These are phyloP conservation scores for Gamsiella multidivaricata DNA, from an alignment of 192 early-diverging fungal species.

Conservation along the genomic window DNA sequence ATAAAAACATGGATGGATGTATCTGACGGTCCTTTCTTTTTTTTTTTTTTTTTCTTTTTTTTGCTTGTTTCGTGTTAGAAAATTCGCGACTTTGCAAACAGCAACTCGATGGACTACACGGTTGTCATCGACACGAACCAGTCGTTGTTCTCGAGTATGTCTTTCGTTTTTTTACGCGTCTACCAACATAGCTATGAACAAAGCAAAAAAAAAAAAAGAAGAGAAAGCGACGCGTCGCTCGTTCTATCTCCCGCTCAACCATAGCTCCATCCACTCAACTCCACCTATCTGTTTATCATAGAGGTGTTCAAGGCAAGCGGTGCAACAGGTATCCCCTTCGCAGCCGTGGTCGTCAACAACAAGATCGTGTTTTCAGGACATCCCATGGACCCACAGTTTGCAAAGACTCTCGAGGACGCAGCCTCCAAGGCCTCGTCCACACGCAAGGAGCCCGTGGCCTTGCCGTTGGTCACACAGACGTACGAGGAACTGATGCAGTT, in stretches of 20 bases:
- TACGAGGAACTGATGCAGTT: conserved; percentile 61
- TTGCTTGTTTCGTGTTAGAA: conserved; percentile 26
- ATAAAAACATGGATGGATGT: too few species aligned
- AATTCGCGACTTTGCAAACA: conserved; percentile 60
- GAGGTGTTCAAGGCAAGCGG: conserved; percentile 57
- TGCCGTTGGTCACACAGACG: conserved; percentile 59
- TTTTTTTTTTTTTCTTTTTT: background rate
- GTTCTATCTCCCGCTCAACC: too few species aligned
- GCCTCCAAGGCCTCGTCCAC: conserved; percentile 46
- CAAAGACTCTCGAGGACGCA: conserved; percentile 23
- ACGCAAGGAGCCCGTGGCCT: conserved; percentile 37
- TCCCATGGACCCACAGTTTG: conserved; percentile 62
- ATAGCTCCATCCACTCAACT: too few species aligned
- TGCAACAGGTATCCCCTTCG: conserved; percentile 65
- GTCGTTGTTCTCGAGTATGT: conserved; percentile 38
- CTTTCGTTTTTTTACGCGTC: too few species aligned
- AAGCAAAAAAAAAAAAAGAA: too few species aligned
- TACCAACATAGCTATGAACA: too few species aligned
- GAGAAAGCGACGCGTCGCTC: too few species aligned
- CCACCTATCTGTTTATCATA: too few species aligned
- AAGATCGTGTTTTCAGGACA: conserved; percentile 63
- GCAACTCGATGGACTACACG: conserved; percentile 62
- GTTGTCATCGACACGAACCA: conserved; percentile 62
- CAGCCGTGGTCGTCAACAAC: conserved; percentile 59
- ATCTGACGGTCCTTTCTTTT: background rate